Conservation (phyloP, 352 stramenopile species). For the Phytophthora pseudosyringae region DNA sequence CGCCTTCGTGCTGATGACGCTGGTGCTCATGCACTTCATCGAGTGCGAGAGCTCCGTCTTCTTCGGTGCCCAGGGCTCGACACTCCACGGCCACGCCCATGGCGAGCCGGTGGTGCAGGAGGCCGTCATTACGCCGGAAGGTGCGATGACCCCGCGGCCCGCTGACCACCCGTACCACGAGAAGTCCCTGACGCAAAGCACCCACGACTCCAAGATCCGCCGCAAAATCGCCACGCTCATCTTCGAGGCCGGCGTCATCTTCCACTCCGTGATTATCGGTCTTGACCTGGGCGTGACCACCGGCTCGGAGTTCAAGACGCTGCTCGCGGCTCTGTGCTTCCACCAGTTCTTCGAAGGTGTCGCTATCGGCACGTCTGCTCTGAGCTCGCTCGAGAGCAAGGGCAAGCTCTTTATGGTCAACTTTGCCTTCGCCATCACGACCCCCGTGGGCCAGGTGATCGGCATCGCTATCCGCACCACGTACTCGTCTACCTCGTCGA, state of each 20-base stretch:
- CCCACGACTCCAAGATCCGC: conserved; percentile 27
- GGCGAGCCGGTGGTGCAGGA: conserved; percentile 14
- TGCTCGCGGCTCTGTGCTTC: conserved; percentile 72
- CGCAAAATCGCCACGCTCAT: conserved; percentile 55
- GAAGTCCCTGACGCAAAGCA: conserved; percentile 12
- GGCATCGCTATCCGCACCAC: conserved; percentile 60
- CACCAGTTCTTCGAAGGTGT: conserved; percentile 84
- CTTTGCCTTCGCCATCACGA: conserved; percentile 63
- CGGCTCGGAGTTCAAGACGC: conserved; percentile 57
- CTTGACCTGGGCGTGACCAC: conserved; percentile 62
- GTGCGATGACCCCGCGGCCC: conserved; percentile 16
- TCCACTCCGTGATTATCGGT: conserved; percentile 78
- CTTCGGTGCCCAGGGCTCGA: conserved; percentile 36
- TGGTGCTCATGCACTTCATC: conserved; percentile 73
- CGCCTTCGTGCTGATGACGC: conserved; percentile 61
- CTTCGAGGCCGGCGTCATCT: conserved; percentile 63
- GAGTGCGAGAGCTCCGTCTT: conserved; percentile 71
- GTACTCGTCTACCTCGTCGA: conserved; percentile 56
- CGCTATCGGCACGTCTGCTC: conserved; percentile 53
- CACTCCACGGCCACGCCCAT: conserved; percentile 44
- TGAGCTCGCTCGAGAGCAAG: conserved; percentile 46
- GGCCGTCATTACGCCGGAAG: conserved; percentile 19
- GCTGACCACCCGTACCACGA: conserved; percentile 31
- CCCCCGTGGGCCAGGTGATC: conserved; percentile 56
- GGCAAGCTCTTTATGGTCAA: conserved; percentile 54